Evolutionary conservation across 2,329 filamentous ascomycete genomes (phyloP), one percentile per base, ranked within the genome.

Genomic region (Drechslerella dactyloides): DNA sequence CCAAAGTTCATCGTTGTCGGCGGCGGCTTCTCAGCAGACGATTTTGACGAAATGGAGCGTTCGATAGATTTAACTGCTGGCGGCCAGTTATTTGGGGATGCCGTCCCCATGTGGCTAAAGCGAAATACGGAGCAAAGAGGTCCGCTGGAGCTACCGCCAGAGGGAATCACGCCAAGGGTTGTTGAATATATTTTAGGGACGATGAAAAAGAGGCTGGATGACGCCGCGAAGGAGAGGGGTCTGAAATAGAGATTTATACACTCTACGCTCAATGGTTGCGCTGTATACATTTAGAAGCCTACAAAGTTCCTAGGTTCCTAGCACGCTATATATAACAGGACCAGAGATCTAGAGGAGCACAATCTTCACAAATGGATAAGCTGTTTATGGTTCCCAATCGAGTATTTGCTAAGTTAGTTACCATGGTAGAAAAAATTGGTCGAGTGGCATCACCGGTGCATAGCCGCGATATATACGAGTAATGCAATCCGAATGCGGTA

Each of bases 21-120:
- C 15, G 60, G 60, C 30, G 68, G 60, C 7, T 72, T 72, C 48
- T 56, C 68, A 5, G 17, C 40, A 1, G 68, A 72, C 11, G 68
- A 65, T 11, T 65, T 50, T 19, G 55, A 72, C 10, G 60, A 64
- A 11, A 65, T 72, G 68, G 59, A 61, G 24, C 51, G 35, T 11
- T 61, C 60, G 13, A 61, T 72, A 27, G 68, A 72, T 42, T 42
- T 72, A 11, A 72, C 68, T 7, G 68, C 40, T 17, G 60, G 51
- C 19, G 68, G 60, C 6, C 56, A 24, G 11, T 46, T 72, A 5
- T 30, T 55, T 7, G 55, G 60, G 1, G 51, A 56, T 17, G 46
- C 56, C 19, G n/a, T 65, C 5, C 60, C 68, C n/a, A n/a, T 60
- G 33, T 72, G 68, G 68, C 54, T 72, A 0, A 52, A 65, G 15